Conservation (phyloP, 129 eudicot species). For the Pittosporum tobira region DNA sequence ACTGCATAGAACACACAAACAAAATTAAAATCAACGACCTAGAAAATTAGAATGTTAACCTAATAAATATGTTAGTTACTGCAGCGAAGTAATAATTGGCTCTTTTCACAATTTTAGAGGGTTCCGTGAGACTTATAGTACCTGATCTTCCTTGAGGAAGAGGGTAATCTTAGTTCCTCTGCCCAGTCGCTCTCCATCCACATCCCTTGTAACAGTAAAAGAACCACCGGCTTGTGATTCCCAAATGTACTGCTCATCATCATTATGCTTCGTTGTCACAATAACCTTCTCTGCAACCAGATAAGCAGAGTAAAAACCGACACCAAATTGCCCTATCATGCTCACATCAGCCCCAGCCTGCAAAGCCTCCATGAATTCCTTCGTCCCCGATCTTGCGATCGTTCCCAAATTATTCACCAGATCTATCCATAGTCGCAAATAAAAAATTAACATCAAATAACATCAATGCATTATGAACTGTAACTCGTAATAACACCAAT, state of each 20-base stretch:
- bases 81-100: too few species aligned
- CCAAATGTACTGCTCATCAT: slow-evolving; percentile 89
- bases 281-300: slow-evolving; percentile 82
- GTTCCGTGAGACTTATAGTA: too few species aligned
- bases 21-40: not conserved
- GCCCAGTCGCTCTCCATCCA: slow-evolving; percentile 62
- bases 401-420: slow-evolving; percentile 97
- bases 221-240: slow-evolving; percentile 98
- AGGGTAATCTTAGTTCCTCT: slow-evolving; percentile 87
- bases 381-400: slow-evolving; percentile 85
- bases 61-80: too few species aligned
- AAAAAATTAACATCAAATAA: not conserved
- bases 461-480: too few species aligned
- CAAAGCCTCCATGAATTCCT: slow-evolving; percentile 90
- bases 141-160: slow-evolving; percentile 89
- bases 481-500: not conserved
- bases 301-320: slow-evolving; percentile 85
- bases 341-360: slow-evolving; percentile 94
- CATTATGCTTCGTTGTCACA: slow-evolving; percentile 91
- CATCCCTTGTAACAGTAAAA: slow-evolving; percentile 71
- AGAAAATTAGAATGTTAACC: too few species aligned
- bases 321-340: slow-evolving; percentile 96
- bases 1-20: slow-evolving; percentile 22
- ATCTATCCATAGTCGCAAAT: slow-evolving; percentile 25
- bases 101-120: too few species aligned